Evolutionary conservation across 2,329 filamentous ascomycete genomes (phyloP), one percentile per base, ranked within the genome.

Genomic region (Fusarium xyrophilum): DNA sequence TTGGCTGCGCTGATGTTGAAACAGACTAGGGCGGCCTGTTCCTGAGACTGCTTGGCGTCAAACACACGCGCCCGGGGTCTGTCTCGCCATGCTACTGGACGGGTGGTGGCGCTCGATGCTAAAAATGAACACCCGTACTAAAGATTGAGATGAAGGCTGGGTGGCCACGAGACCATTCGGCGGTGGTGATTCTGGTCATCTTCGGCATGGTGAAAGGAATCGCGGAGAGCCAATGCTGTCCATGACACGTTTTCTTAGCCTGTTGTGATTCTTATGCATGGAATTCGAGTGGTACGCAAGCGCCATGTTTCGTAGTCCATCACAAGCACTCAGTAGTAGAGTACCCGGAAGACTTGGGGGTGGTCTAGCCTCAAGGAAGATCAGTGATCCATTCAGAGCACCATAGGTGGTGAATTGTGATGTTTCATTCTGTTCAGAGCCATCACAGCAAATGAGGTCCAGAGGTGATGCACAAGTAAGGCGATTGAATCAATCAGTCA

Each of bases 1-100:
- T 56, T 73, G 68, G 72, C 54, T 65, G 68, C 50, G 72, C 73
- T 74, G 68, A 74, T 62, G 64, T 63, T 74, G 72, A 74, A 74
- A 74, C 72, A 61, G 43, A 62, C 62, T 68, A 63, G 66, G 68
- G 58, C 25, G 57, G 30, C 48, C 69, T 51, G 54, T 44, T 52
- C 68, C 65, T 71, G 68, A 70, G 65, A 71, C 68, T 23, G 25
- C 33, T 48, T 68, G 62, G 60, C 53, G 68, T 65, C 56, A 69
- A 62, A 46, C 51, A 38, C 3, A 44, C 9, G 47, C 32, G 33
- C 28, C 39, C 25, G 42, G 61, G 44, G n/a, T 44, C 28, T 52
- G 50, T 63, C 44, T 43, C 23, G 44, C 44, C 38, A 47, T 36
- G 25, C 27, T 27, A 42, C 56, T 53, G 68, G 68, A 39, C 44